Evolutionary conservation across 75 land plant genomes (phyloP), one percentile per base, ranked within the genome.

Genomic region (Azolla pinnata): DNA sequence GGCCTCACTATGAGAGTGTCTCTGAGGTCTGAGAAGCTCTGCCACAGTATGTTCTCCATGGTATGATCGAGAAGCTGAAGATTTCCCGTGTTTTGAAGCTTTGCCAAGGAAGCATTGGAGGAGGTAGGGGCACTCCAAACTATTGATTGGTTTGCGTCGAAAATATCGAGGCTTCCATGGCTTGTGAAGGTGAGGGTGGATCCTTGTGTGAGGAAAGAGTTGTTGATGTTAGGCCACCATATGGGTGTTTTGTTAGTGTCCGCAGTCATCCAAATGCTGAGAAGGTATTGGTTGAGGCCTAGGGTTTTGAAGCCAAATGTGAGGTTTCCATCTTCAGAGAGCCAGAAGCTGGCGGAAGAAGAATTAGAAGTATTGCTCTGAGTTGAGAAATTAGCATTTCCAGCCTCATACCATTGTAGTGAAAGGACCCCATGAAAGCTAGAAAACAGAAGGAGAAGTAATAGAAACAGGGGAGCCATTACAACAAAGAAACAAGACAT

Each of bases 191-290:
- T 52, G 27, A 52, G 29, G 29, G 29, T 52, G 27, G 54, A 52
- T 4, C 54, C 54, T 3, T 26, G 27, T 23, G 25, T 27, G 27
- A 52, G 29, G 14, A 2, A 1, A 29, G 54, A 29, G 14, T 52
- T 14, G 27, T 52, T n/a, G n/a, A n/a, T n/a, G n/a, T n/a, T n/a
- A n/a, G 54, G 29, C 54, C 54, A 52, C 54, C 54, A 52, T 3
- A 52, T 26, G 12, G 54, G 10, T 3, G 54, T 52, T 52, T 29
- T 52, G 29, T 52, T 52, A 1, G 54, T 3, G 14, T 52, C 54
- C 4, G 54, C 54, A 27, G 54, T 25, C 29, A 2, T 26, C 29
- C 54, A 52, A 52, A 52, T 14, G 14, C 10, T 25, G 54, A 52
- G 54, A 52, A 52, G 54, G 29, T 52, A 23, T 4, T 26, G 5